Base-by-base conservation (phyloP, 306 rosid species). In the Prosopis cineraria region DNA sequence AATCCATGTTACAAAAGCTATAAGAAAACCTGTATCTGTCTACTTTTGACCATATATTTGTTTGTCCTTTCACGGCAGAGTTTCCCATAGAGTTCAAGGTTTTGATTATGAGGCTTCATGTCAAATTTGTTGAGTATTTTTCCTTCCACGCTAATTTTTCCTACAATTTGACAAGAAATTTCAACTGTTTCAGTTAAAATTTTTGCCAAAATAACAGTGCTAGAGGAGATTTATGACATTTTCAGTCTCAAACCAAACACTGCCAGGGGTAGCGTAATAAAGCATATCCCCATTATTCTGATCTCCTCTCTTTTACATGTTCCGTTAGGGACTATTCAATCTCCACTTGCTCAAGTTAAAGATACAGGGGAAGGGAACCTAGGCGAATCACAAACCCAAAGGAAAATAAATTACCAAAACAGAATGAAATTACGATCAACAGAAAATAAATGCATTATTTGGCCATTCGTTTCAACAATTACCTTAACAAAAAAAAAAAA, bases 1-100 rank as follows among this genome's bases (percentile, higher is more conserved):
- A 39, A 70, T 72, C 50, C 60, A 8, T 40, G 13, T 63, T 20
- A 77, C 44, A 24, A 55, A 67, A 78, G 73, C 78, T 72, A 77
- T 69, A 34, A 69, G 63, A 81, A 76, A 67, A 94, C 98, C 98
- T 90, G 93, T 77, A 89, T 94, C 90, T 89, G 93, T 90, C 98
- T 91, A 63, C 19, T 85, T 84, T 88, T 92, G 74, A 86, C 90
- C 90, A 79, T 89, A 77, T 84, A 87, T 74, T 89, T 89, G 66
- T 79, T 73, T 67, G 94, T 92, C 73, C 98, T 89, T 84, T 94
- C 94, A 52, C 98, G 94, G 78, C 92, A 92, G 55, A 91, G 88
- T 82, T 94, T 90, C 81, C 93, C 96, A 71, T 94, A 92, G 70
- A 83, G 77, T 73, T 94, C 98, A 66, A 94, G 79, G 81, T 73